A percentile compares a stretch with the other conserved stretches of the same genome.
Conservation (phyloP, 2,329 filamentous ascomycete species). For the Dothideomycetes sp. region DNA sequence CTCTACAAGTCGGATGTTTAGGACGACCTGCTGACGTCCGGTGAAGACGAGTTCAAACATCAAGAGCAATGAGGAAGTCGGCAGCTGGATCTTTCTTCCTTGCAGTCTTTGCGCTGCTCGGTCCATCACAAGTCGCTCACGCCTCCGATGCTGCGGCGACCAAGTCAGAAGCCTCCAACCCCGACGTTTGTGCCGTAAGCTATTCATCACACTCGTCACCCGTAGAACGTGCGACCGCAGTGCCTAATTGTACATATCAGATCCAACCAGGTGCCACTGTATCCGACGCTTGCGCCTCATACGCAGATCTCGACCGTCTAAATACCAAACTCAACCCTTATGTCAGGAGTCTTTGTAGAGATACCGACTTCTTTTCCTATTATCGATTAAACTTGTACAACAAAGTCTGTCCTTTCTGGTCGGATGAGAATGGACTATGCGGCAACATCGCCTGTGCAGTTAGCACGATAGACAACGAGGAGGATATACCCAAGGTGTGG, state of each 20-base stretch:
- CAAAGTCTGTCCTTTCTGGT: slow-evolving; percentile 93
- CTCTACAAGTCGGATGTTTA: too few relatives aligned
- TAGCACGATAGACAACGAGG: slow-evolving; percentile 87
- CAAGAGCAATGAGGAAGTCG: slow-evolving; percentile 13
- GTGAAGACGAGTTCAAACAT: slow-evolving; percentile 1
- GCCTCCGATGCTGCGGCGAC: slow-evolving; percentile 28
- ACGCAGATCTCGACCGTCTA: slow-evolving; percentile 74
- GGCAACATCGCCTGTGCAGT: slow-evolving; percentile 96
- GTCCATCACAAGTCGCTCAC: slow-evolving; percentile 25
- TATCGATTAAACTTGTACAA: slow-evolving; percentile 93
- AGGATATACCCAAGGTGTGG: slow-evolving; percentile 88
- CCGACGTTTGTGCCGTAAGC: slow-evolving; percentile 47
- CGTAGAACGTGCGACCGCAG: slow-evolving; percentile 15
- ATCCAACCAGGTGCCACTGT: slow-evolving; percentile 83
- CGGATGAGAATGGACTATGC: slow-evolving; percentile 85
- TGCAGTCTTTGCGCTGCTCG: slow-evolving; percentile 49
- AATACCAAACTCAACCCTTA: slow-evolving; percentile 68
- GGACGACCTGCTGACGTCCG: slow-evolving; percentile 8
- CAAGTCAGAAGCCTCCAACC: slow-evolving; percentile 14
- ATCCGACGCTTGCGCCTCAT: slow-evolving; percentile 88
- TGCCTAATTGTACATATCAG: slow-evolving; percentile 40
- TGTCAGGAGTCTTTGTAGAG: slow-evolving; percentile 68
- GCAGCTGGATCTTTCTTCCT: slow-evolving; percentile 40
- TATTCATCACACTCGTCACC: slow-evolving; percentile 12
- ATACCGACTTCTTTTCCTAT: slow-evolving; percentile 96